A percentile compares a stretch with the other conserved stretches of the same genome.
Evolutionary conservation across 2,329 filamentous ascomycete genomes (phyloP).

Genomic region (Akanthomyces dipterigenus): DNA sequence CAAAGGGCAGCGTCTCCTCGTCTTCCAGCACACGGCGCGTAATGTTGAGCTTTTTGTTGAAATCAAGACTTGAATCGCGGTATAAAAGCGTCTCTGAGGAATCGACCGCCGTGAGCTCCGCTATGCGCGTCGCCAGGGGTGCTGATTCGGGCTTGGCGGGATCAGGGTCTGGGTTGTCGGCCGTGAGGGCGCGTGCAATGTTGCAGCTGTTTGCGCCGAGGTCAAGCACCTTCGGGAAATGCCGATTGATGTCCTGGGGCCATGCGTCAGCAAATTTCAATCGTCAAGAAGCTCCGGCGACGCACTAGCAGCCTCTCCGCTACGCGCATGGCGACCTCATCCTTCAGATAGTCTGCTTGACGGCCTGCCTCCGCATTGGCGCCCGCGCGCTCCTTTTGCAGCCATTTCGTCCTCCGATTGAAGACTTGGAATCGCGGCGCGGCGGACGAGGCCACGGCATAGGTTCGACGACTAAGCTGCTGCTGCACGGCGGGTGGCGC

Average conservation of each 20-base stretch:
- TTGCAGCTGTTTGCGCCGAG: constrained; percentile 95
- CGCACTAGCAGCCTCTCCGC: constrained; percentile 74
- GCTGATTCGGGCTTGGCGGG: constrained; percentile 49
- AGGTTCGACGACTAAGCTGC: constrained; percentile 52
- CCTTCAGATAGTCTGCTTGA: constrained; percentile 84
- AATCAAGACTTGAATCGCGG: constrained; percentile 68
- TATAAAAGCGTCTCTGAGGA: constrained; percentile 71
- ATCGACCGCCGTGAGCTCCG: constrained; percentile 72
- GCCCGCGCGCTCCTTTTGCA: constrained; percentile 85
- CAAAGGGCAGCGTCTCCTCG: constrained; percentile 70
- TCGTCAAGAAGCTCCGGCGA: too few species aligned
- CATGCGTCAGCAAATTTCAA: background rate
- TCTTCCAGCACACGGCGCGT: constrained; percentile 67
- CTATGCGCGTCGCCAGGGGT: constrained; percentile 65
- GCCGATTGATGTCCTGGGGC: constrained; percentile 78
- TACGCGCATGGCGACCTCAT: constrained; percentile 79
- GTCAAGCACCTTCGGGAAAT: constrained; percentile 79
- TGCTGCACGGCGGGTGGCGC: constrained; percentile 28
- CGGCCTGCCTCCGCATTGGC: constrained; percentile 63
- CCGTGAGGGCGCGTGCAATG: constrained; percentile 73
- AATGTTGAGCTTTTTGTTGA: constrained; percentile 68
- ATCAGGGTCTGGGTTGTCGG: constrained; percentile 59
- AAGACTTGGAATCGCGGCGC: constrained; percentile 83
- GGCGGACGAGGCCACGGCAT: constrained; percentile 73
- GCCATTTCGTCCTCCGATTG: constrained; percentile 78